Percentiles rank a stretch among this genome's conserved stretches.
These are phyloP conservation scores for Diplosphaera chodatii DNA, from an alignment of 139 green algal species.

Conservation along the genomic window DNA sequence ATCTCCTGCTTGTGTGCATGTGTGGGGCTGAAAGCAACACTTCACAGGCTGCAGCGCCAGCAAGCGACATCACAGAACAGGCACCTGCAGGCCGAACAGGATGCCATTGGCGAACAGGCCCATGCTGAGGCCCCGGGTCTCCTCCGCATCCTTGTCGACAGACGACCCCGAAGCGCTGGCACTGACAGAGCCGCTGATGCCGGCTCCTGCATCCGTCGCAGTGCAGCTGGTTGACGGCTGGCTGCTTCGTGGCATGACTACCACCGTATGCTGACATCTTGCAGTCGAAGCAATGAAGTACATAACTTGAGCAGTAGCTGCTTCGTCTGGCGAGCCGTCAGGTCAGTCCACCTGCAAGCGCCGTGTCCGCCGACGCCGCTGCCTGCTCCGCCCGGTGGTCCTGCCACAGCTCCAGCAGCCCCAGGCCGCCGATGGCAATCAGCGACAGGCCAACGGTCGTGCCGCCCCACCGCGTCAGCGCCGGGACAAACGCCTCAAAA, in stretches of 20 bases:
- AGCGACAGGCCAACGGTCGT: constrained; percentile 86
- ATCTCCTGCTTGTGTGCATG: too few relatives aligned
- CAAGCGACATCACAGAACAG: not conserved
- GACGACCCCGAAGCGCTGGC: not conserved
- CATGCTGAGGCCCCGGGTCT: constrained; percentile 35
- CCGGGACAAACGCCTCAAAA: constrained; percentile 60
- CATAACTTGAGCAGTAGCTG: too few relatives aligned
- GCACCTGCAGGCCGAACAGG: constrained; percentile 85
- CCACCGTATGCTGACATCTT: too few relatives aligned
- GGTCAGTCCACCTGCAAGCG: constrained; percentile 13
- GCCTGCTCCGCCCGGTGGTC: not conserved
- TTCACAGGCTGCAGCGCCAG: not conserved
- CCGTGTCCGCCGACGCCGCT: not conserved
- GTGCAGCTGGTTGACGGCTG: too few relatives aligned
- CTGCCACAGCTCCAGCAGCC: constrained; percentile 69
- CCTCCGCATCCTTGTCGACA: constrained; percentile 10
- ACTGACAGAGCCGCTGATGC: not conserved
- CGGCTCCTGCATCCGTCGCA: constrained; percentile 9
- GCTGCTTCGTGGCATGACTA: too few relatives aligned
- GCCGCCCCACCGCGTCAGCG: constrained; percentile 62
- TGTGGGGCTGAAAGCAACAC: too few relatives aligned
- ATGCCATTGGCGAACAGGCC: constrained; percentile 90
- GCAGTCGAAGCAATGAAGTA: too few relatives aligned
- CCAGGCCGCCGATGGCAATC: constrained; percentile 84
- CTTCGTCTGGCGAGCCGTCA: too few relatives aligned